Evolutionary conservation across 148 eudicot genomes (phyloP).

Genomic region (Amaranthus cruentus): DNA sequence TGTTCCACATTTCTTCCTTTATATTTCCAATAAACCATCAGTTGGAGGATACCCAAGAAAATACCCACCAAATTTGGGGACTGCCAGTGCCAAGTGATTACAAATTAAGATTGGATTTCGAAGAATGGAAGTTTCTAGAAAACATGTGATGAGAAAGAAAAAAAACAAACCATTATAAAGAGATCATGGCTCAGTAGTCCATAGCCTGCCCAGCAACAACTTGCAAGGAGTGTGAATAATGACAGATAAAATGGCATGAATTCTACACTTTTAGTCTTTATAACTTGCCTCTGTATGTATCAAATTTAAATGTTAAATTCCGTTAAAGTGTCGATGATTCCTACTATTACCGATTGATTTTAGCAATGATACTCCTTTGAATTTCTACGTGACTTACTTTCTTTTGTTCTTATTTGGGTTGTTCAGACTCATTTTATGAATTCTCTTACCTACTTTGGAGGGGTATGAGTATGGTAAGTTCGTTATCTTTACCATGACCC

Average conservation of each 20-base stretch:
- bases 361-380: no score
- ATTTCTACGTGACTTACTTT: no score
- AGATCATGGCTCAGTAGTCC: constrained; percentile 70
- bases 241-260: constrained; percentile 75
- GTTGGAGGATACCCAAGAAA: constrained; percentile 50
- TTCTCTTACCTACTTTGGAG: no score
- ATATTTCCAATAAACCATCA: constrained; percentile 57
- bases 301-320: constrained; percentile 11
- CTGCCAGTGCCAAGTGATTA: constrained; percentile 32
- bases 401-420: no score
- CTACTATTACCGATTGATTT: no score
- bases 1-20: constrained; percentile 33
- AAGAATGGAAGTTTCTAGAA: background rate
- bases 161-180: constrained; percentile 49
- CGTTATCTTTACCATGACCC: no score
- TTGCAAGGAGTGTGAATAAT: constrained; percentile 65
- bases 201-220: constrained; percentile 63
- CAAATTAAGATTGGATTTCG: constrained; percentile 5
- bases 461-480: no score
- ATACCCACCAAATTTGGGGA: constrained; percentile 52
- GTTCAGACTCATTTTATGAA: no score
- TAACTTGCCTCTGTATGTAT: constrained; percentile 56
- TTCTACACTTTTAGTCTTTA: constrained; percentile 63
- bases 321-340: background rate
- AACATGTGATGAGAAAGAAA: background rate